A percentile compares a stretch with the other conserved stretches of the same genome.
phyloP scores from a whole-genome alignment of 768 basidiomycete genomes.

The Leccinum boreale region DNA sequence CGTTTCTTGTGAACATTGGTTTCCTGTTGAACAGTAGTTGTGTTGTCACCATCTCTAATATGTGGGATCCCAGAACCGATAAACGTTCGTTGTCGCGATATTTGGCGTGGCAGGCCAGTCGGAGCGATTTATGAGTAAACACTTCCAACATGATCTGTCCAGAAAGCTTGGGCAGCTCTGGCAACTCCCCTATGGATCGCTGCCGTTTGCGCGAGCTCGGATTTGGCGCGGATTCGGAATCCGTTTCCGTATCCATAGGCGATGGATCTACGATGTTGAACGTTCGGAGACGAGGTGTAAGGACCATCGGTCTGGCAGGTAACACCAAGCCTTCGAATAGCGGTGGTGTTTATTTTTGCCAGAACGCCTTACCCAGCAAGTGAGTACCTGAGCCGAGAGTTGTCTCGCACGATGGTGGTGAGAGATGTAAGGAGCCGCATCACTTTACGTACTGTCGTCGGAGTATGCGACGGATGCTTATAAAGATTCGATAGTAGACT shows the following conservation, averaged over 20 bases:
- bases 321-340: conserved; percentile 9
- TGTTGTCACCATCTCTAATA: conserved; percentile 47
- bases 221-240: conserved; percentile 25
- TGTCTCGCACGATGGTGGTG: conserved; percentile 19
- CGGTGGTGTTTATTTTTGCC: conserved; percentile 19
- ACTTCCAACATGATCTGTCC: conserved; percentile 61
- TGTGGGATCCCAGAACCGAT: conserved; percentile 46
- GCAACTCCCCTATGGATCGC: conserved; percentile 34
- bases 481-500: not conserved
- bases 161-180: conserved; percentile 47
- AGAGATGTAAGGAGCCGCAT: conserved; percentile 26
- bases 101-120: conserved; percentile 39
- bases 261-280: conserved; percentile 32
- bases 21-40: conserved; percentile 45
- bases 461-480: conserved; percentile 9
- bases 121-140: conserved; percentile 66
- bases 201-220: conserved; percentile 37
- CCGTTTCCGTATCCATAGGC: conserved; percentile 31
- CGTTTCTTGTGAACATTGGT: conserved; percentile 46
- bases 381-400: conserved; percentile 14
- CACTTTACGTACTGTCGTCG: conserved; percentile 23
- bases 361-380: conserved; percentile 12
- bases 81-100: conserved; percentile 59
- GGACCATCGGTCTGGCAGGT: conserved; percentile 28
- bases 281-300: conserved; percentile 35